These are phyloP conservation scores for Rutidosis leptorrhynchoides DNA, from an alignment of 129 eudicot genomes.

Conservation along the genomic window DNA sequence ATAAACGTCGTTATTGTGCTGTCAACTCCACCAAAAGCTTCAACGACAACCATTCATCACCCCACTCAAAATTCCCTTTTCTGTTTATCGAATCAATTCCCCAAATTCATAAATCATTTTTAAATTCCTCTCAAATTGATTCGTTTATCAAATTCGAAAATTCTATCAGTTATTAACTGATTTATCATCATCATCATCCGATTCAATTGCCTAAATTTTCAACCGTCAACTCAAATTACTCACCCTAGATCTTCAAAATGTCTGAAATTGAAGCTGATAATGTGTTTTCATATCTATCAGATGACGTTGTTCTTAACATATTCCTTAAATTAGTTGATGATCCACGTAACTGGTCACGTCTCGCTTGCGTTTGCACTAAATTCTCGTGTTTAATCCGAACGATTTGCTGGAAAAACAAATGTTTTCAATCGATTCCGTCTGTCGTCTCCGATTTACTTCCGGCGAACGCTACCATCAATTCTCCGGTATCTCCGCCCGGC, in stretches of 20 bases:
- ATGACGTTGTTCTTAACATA: conserved; percentile 70
- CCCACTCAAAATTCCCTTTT: background rate
- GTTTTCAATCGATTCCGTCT: conserved; percentile 50
- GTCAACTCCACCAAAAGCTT: background rate
- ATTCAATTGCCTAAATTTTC: too few relatives aligned
- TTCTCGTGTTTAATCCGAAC: conserved; percentile 51
- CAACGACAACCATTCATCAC: background rate
- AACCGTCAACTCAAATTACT: background rate
- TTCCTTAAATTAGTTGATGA: conserved; percentile 65
- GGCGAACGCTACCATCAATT: conserved; percentile 26
- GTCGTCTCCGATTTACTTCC: conserved; percentile 61
- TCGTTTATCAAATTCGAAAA: background rate
- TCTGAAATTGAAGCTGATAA: conserved; percentile 16
- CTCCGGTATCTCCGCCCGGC: conserved; percentile 38
- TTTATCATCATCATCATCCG: too few relatives aligned
- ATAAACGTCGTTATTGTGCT: background rate
- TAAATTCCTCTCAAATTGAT: background rate
- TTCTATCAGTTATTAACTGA: too few relatives aligned
- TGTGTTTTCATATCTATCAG: conserved; percentile 56
- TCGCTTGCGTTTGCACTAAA: conserved; percentile 75
- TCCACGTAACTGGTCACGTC: conserved; percentile 68
- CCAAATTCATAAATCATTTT: background rate
- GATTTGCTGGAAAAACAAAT: conserved; percentile 56
- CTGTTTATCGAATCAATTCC: background rate
- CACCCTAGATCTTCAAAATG: background rate